Evolutionary conservation across 805 yeast species (phyloP).

Genomic region (Starmera pachycereana): DNA sequence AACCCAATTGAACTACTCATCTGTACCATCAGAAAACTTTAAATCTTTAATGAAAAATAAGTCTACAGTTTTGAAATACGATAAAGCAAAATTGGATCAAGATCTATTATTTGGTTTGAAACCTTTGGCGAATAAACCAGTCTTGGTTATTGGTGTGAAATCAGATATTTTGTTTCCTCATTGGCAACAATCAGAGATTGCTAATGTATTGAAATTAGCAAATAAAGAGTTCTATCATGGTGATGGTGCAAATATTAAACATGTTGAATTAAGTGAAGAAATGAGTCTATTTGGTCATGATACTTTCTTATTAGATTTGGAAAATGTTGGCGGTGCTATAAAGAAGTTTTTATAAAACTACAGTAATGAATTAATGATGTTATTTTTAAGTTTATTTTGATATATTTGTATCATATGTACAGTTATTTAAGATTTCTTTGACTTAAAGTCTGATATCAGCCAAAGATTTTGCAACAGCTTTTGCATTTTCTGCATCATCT

Average conservation of each 20-base stretch:
- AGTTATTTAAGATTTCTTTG: background rate
- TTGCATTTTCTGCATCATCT: too few species aligned
- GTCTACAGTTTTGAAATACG: slow-evolving; percentile 34
- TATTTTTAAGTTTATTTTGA: background rate
- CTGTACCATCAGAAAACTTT: slow-evolving; percentile 11
- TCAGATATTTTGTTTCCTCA: slow-evolving; percentile 87
- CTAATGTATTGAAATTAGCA: slow-evolving; percentile 38
- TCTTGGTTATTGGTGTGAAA: slow-evolving; percentile 84
- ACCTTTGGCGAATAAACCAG: slow-evolving; percentile 50
- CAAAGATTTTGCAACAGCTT: too few species aligned
- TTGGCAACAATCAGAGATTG: slow-evolving; percentile 88
- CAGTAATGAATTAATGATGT: background rate
- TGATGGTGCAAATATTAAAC: slow-evolving; percentile 33
- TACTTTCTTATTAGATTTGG: slow-evolving; percentile 72
- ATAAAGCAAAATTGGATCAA: slow-evolving; percentile 42
- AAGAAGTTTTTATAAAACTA: slow-evolving; percentile 40
- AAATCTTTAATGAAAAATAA: slow-evolving; percentile 4
- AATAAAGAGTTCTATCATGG: slow-evolving; percentile 22
- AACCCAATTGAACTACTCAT: slow-evolving; percentile 6
- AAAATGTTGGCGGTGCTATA: slow-evolving; percentile 73
- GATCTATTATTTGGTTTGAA: slow-evolving; percentile 62
- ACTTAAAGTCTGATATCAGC: background rate
- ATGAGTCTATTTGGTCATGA: slow-evolving; percentile 85
- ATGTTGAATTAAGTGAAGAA: slow-evolving; percentile 68
- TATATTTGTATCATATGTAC: background rate